Evolutionary conservation across 225 moss, liverwort and hornwort genomes (phyloP), one percentile per base, ranked within the genome.

Genomic region (Sphagnum contortum): DNA sequence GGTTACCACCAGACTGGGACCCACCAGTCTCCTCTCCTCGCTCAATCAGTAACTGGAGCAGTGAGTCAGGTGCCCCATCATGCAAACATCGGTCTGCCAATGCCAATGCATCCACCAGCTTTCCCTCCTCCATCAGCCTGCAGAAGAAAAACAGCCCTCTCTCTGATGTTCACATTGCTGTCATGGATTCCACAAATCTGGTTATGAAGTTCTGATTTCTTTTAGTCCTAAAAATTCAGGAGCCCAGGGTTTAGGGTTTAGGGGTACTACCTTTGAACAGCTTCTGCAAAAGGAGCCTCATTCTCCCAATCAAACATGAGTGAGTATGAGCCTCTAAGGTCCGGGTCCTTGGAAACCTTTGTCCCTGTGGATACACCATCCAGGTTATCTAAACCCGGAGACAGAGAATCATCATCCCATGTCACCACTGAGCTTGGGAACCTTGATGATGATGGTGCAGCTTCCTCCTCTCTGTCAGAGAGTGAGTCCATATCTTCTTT

Each of bases 231-330:
- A 29, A 29, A 29, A 29, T 29, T 29, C 29, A 29, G 29, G 29
- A 29, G 29, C 29, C 29, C 29, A 29, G 29, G 29, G 29, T 29
- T n/a, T n/a, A n/a, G 29, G 29, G 29, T 29, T 29, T 29, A 29
- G 29, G 29, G 29, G 0, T 29, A 50, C 64, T 86, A 99, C 98
- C 93, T 82, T 62, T 75, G 68, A 55, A 93, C 89, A 75, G 93
- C 93, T 61, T 99, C 91, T 65, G 79, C 81, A 66, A 89, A 93
- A 47, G 91, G 93, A 63, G 73, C 91, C 73, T 93, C 91, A 68
- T 86, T 89, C 57, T 93, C 98, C 93, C 98, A 99, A 74, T 99
- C 98, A 66, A 99, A 87, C 77, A 93, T 76, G 51, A 93, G 80
- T 65, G 87, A 79, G 60, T 75, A 88, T 13, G 87, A 80, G 59